These are phyloP conservation scores for Panaeolus cyanescens DNA, from an alignment of 768 basidiomycete species.

Conservation along the genomic window DNA sequence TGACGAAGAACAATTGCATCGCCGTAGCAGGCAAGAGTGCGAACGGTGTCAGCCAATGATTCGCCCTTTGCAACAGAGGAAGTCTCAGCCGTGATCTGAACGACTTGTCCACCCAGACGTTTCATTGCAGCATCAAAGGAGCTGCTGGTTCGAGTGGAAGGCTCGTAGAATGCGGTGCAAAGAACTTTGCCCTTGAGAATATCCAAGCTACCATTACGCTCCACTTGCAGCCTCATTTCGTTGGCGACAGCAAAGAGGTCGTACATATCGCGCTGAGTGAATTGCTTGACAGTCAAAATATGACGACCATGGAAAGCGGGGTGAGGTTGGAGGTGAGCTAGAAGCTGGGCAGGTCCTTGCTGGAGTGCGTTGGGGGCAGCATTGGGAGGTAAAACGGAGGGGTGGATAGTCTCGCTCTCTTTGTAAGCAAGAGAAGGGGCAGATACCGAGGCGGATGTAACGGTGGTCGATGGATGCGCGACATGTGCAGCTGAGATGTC, in stretches of 20 bases:
- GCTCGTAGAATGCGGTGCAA: constrained; percentile 94
- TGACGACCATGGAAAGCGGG: constrained; percentile 93
- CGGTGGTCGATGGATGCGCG: constrained; percentile 10
- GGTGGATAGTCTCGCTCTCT: constrained; percentile 28
- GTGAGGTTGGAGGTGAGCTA: constrained; percentile 60
- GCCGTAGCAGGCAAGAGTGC: constrained; percentile 92
- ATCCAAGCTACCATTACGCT: constrained; percentile 86
- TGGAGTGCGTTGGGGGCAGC: constrained; percentile 16
- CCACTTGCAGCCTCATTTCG: constrained; percentile 96
- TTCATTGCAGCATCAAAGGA: constrained; percentile 99
- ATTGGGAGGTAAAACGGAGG: constrained; percentile 16
- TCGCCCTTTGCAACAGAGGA: constrained; percentile 96
- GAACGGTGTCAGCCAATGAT: constrained; percentile 87
- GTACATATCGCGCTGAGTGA: constrained; percentile 85
- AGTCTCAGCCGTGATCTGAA: constrained; percentile 76
- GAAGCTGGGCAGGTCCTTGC: constrained; percentile 38
- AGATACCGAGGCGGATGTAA: neutral
- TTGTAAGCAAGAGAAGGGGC: constrained; percentile 30
- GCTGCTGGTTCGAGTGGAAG: constrained; percentile 91
- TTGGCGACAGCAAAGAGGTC: constrained; percentile 93
- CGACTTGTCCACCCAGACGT: constrained; percentile 93
- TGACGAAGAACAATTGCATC: constrained; percentile 96
- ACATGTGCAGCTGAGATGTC: constrained; percentile 71
- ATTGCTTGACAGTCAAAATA: constrained; percentile 93
- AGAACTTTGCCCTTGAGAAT: constrained; percentile 90